phyloP scores from a whole-genome alignment of 148 eudicot species.

The Persicaria maculosa region DNA sequence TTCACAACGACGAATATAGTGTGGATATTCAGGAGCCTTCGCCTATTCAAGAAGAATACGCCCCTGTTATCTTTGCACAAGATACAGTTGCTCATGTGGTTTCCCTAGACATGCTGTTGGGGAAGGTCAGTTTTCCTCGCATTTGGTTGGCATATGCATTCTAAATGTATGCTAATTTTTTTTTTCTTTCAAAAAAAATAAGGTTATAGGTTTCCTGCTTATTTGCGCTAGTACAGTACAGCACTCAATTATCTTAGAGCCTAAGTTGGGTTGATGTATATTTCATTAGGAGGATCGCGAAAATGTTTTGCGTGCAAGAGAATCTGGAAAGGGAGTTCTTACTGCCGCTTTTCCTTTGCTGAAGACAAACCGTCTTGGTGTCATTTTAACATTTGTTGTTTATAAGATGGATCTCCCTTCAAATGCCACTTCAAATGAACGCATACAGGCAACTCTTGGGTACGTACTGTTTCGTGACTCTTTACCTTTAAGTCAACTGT shows the following conservation, averaged over 20 bases:
- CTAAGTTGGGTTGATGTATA: conserved; percentile 11
- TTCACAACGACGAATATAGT: conserved; percentile 58
- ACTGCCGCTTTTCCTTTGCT: conserved; percentile 86
- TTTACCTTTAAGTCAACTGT: not conserved
- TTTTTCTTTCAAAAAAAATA: not conserved
- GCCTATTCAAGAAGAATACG: conserved; percentile 81
- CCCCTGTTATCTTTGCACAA: conserved; percentile 98
- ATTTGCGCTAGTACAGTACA: not conserved
- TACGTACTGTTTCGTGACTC: conserved; percentile 18
- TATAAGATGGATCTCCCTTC: conserved; percentile 77
- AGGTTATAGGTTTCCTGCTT: not conserved
- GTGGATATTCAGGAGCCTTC: conserved; percentile 62
- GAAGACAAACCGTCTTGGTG: conserved; percentile 90
- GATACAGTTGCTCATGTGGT: conserved; percentile 79
- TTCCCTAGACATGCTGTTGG: conserved; percentile 81
- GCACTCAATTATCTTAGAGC: conserved; percentile 1
- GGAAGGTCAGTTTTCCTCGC: conserved; percentile 46
- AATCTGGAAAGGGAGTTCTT: conserved; percentile 86
- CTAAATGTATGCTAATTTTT: not conserved
- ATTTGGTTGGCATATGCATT: not conserved
- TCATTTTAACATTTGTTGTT: conserved; percentile 91
- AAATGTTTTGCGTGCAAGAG: conserved; percentile 92
- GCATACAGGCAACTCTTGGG: conserved; percentile 80
- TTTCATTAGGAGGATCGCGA: conserved; percentile 84
- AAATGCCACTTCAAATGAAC: conserved; percentile 62